These are phyloP conservation scores for Bruguiera gymnorhiza DNA, from an alignment of 345 rosid species.

Conservation along the genomic window DNA sequence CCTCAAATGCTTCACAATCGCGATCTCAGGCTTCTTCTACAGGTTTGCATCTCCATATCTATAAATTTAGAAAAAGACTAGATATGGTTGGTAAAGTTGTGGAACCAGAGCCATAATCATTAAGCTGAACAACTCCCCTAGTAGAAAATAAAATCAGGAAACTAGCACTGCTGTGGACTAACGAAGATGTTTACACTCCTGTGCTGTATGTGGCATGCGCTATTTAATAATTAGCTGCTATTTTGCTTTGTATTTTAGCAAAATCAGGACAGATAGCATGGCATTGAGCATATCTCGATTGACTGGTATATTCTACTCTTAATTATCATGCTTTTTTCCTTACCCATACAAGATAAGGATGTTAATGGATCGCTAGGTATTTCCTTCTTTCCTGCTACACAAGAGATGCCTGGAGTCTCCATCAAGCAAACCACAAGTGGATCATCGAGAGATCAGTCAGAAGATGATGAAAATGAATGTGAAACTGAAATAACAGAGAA, in stretches of 20 bases:
- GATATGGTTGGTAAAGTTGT: background rate
- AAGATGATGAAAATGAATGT: conserved; percentile 31
- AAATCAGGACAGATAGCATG: background rate
- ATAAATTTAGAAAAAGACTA: background rate
- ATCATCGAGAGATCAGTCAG: conserved; percentile 25
- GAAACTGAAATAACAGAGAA: conserved; percentile 40
- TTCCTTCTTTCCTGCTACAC: conserved; percentile 31
- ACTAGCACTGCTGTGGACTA: background rate
- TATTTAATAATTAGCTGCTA: background rate
- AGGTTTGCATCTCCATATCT: conserved; percentile 37
- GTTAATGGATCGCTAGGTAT: conserved; percentile 25
- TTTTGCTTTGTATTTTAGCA: conserved; percentile 5
- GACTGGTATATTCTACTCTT: background rate
- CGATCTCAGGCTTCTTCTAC: conserved; percentile 55
- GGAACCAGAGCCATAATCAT: background rate
- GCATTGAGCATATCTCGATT: conserved; percentile 1
- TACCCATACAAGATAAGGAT: conserved; percentile 36
- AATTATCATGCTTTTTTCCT: conserved; percentile 12
- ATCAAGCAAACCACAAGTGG: conserved; percentile 20
- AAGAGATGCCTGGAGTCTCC: conserved; percentile 29
- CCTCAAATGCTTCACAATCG: conserved; percentile 44
- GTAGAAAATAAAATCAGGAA: background rate
- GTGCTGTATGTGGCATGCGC: too few relatives aligned
- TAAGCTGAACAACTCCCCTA: background rate
- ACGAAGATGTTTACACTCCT: background rate